Percentiles rank a stretch among this genome's conserved stretches.
Conservation (phyloP, 2,329 filamentous ascomycete species). For the Sporothrix pallida region DNA sequence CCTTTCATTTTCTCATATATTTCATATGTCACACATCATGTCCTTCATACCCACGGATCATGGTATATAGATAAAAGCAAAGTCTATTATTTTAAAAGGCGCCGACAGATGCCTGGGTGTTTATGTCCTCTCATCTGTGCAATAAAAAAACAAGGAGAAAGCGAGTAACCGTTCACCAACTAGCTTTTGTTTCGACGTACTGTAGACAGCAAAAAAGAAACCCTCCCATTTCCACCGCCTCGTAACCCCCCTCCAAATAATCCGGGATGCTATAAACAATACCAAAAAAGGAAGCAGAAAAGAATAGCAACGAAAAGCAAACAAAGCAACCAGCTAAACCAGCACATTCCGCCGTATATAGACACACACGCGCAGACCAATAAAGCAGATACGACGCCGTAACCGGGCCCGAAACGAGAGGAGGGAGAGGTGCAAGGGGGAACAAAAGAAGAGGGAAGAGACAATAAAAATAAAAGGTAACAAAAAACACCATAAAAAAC, state of each 20-base stretch:
- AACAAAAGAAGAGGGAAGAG: neutral
- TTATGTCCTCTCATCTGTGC: neutral
- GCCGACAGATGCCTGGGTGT: conserved; percentile 15
- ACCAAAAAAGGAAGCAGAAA: neutral
- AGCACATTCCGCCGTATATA: neutral
- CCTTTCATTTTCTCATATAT: neutral
- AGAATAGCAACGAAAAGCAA: neutral
- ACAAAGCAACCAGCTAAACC: neutral
- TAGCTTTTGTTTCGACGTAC: neutral
- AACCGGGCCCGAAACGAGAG: neutral
- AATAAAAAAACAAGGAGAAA: neutral
- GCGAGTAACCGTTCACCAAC: too few species aligned
- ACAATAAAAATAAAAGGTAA: neutral
- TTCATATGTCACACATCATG: neutral
- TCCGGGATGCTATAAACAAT: conserved; percentile 15
- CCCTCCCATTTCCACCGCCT: neutral
- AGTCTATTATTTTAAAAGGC: conserved; percentile 15
- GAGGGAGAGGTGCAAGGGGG: neutral
- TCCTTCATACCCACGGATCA: neutral
- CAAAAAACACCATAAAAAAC: neutral
- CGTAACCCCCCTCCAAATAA: neutral
- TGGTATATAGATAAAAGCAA: neutral
- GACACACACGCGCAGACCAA: neutral
- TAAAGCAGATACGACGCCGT: neutral
- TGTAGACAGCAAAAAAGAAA: neutral